Evolutionary conservation across 2,329 filamentous ascomycete species (phyloP).

Genomic region (Plectosphaerella plurivora): DNA sequence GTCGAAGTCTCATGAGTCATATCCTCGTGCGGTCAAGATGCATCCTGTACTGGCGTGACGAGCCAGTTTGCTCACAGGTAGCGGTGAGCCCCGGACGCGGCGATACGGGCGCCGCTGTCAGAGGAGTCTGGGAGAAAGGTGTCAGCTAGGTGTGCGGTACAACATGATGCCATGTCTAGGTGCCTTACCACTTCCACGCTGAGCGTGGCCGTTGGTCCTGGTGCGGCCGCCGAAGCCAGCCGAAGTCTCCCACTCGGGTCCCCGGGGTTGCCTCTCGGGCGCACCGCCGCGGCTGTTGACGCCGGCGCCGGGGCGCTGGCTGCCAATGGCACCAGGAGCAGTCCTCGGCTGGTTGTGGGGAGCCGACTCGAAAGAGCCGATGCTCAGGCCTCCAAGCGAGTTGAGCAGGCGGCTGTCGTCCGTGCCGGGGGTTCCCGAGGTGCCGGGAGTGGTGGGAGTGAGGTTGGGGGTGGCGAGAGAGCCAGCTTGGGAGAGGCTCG

Average conservation of each 20-base stretch:
- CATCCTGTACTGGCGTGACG: no score
- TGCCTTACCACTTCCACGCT: conserved; percentile 55
- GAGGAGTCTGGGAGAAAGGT: conserved; percentile 30
- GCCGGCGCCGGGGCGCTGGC: conserved; percentile 54
- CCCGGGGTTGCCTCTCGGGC: conserved; percentile 60
- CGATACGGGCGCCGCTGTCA: conserved; percentile 34
- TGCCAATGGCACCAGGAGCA: conserved; percentile 59
- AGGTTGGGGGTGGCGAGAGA: conserved; percentile 27
- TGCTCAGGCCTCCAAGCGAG: conserved; percentile 44
- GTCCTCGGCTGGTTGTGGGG: conserved; percentile 35
- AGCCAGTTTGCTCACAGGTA: conserved; percentile 8
- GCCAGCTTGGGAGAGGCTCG: conserved; percentile 28
- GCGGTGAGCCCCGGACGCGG: conserved; percentile 15
- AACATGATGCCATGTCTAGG: background rate
- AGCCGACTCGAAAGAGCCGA: conserved; percentile 46
- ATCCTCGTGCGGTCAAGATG: conserved; percentile 7
- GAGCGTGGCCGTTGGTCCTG: conserved; percentile 56
- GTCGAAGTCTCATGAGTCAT: conserved; percentile 14
- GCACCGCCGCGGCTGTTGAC: conserved; percentile 36
- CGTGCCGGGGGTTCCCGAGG: conserved; percentile 32
- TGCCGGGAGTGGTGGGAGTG: conserved; percentile 27
- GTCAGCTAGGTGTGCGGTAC: conserved; percentile 2
- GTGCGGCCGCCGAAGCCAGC: conserved; percentile 48
- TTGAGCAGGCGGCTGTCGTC: conserved; percentile 37
- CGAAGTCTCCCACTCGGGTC: conserved; percentile 56